Conservation (phyloP, 2,329 filamentous ascomycete species). For the Hymenoscyphus occultus region DNA sequence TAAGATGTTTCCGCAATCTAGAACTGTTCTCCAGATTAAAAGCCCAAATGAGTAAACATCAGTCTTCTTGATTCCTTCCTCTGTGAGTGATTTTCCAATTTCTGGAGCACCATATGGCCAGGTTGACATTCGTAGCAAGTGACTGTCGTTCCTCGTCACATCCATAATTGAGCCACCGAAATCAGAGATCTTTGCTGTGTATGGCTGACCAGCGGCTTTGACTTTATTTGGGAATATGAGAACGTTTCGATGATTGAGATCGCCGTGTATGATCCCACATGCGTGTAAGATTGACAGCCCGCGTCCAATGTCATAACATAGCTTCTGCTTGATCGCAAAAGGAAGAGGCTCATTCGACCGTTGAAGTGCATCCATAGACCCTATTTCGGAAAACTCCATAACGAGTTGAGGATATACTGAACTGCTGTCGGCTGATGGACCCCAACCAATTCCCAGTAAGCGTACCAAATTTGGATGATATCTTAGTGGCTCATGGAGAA, state of each 20-base stretch:
- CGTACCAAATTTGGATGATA: not conserved
- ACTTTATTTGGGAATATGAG: not conserved
- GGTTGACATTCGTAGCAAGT: not conserved
- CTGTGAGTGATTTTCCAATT: not conserved
- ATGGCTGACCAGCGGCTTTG: not conserved
- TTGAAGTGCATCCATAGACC: not conserved
- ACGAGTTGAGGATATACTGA: slow-evolving; percentile 1
- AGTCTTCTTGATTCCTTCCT: not conserved
- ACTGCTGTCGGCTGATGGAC: not conserved
- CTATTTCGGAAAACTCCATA: not conserved
- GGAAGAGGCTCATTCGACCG: not conserved
- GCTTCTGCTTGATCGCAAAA: not conserved
- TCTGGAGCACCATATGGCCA: not conserved
- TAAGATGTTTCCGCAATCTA: not conserved
- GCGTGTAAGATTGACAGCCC: not conserved
- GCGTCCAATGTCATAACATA: not conserved
- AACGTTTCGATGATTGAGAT: not conserved
- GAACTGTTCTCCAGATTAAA: not conserved
- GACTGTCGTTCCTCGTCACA: not conserved
- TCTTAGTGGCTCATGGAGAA: not conserved
- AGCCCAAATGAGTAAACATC: not conserved
- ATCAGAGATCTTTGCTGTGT: not conserved
- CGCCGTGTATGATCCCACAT: not conserved
- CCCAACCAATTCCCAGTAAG: not conserved
- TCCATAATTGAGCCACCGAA: not conserved